Base-by-base conservation (phyloP, 2,329 filamentous ascomycete genomes). In the Verticillium longisporum region DNA sequence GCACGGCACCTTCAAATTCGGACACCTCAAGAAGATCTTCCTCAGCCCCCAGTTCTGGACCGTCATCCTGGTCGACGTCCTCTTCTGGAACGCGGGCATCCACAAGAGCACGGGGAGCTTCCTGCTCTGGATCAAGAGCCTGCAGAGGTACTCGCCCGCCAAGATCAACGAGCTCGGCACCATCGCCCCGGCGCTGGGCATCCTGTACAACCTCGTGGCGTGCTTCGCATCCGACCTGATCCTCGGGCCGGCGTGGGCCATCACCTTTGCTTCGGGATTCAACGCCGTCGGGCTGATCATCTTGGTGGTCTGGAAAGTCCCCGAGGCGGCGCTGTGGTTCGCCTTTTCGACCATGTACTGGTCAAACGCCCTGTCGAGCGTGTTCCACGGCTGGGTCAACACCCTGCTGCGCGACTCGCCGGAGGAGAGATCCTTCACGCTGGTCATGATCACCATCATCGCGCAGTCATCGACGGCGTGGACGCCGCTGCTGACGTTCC, bases 311-410 rank as follows among this genome's bases (percentile, higher is more conserved):
- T 86, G 83, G 84, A 70, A 81, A 18, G 82, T 86, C 0, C 82
- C 83, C 0, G 82, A 85, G 61, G 67, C 76, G 0, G 80, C 81
- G 0, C 73, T 78, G 14, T 85, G 82, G 80, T 83, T 83, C 60
- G 80, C 80, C 0, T 67, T 85, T 76, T 68, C 70, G 34, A 82
- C 78, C 0, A 79, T 75, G 0, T 84, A 81, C 65, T 76, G 76
- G 0, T 73, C 81, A 0, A 75, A 78, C 4, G 77, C 82, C 0
- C 78, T 85, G 71, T 83, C 82, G 0, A 82, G 79, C 56, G 79
- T 84, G 3, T 70, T 85, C 6, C 80, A 84, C 60, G 82, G 82
- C 3, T 85, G 82, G 80, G 77, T 82, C 5, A 85, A 85, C 62
- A 79, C 74, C 14, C 73, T 78, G 36, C 69, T 84, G 3, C 74